These are phyloP conservation scores for Mycosarcoma mackinlayi DNA, from an alignment of 1,284 basidiomycete genomes.

Conservation along the genomic window DNA sequence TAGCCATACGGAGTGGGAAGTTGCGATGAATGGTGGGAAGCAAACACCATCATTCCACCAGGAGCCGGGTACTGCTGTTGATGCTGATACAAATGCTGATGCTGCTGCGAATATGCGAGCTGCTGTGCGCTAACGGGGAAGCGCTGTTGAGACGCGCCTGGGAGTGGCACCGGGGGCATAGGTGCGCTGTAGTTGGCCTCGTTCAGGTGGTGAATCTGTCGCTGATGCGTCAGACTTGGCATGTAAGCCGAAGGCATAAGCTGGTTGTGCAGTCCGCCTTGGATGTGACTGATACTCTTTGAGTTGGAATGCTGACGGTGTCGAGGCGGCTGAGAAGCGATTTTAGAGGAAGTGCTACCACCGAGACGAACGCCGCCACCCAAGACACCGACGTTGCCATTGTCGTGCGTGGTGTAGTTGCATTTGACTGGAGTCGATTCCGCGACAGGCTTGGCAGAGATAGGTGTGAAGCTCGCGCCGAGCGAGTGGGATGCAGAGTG, in stretches of 20 bases:
- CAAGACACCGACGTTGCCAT: conserved; percentile 61
- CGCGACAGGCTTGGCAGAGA: not conserved
- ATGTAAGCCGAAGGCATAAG: conserved; percentile 19
- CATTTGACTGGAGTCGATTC: conserved; percentile 34
- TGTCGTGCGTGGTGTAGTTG: conserved; percentile 60
- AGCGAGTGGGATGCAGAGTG: not conserved
- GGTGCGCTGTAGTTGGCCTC: conserved; percentile 41
- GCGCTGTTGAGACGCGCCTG: conserved; percentile 6
- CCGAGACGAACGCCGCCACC: conserved; percentile 59
- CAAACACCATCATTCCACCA: not conserved
- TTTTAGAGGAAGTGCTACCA: conserved; percentile 6
- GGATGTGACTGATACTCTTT: conserved; percentile 40
- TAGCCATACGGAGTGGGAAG: conserved; percentile 23
- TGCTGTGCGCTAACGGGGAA: conserved; percentile 1
- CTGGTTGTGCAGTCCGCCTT: conserved; percentile 26
- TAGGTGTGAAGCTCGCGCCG: not conserved
- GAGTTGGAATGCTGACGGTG: conserved; percentile 37
- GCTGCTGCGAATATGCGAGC: not conserved
- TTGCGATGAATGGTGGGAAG: conserved; percentile 3
- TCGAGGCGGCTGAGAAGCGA: conserved; percentile 6
- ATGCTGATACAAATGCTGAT: conserved; percentile 6
- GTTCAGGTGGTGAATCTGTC: conserved; percentile 9
- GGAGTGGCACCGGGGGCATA: conserved; percentile 36
- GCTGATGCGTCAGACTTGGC: not conserved
- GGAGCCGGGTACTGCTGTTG: conserved; percentile 1